phyloP scores from a whole-genome alignment of 1,139 yeast species.

The Nakaseomyces glabratus region DNA sequence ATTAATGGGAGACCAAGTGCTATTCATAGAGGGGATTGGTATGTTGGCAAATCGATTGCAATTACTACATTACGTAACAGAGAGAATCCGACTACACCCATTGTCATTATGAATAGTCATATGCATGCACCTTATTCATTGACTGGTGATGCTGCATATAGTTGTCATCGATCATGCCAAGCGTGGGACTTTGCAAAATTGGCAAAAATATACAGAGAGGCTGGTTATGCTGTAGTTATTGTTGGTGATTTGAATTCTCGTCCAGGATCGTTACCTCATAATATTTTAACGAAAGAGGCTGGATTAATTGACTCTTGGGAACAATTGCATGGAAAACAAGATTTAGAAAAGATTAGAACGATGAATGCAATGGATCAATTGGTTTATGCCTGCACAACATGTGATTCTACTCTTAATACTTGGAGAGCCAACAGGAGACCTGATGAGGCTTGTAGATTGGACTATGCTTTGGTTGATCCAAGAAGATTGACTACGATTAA shows the following conservation, averaged over 20 bases:
- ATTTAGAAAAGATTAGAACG: conserved; percentile 38
- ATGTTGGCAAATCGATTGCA: conserved; percentile 85
- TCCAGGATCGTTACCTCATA: conserved; percentile 79
- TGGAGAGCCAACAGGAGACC: conserved; percentile 62
- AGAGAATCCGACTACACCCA: conserved; percentile 39
- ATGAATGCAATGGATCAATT: conserved; percentile 65
- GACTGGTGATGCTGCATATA: conserved; percentile 79
- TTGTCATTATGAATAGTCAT: conserved; percentile 82
- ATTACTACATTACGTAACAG: conserved; percentile 58
- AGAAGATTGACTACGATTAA: conserved; percentile 42
- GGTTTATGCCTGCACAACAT: conserved; percentile 68
- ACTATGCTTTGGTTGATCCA: conserved; percentile 74
- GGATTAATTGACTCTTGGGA: conserved; percentile 81
- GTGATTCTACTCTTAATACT: conserved; percentile 78
- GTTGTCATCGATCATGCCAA: conserved; percentile 86
- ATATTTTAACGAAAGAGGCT: conserved; percentile 61
- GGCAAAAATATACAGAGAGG: conserved; percentile 50
- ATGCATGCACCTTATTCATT: conserved; percentile 94
- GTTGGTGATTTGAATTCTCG: conserved; percentile 90
- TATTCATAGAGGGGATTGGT: conserved; percentile 93
- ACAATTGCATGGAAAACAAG: conserved; percentile 42
- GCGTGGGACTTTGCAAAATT: conserved; percentile 89
- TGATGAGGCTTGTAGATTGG: conserved; percentile 80
- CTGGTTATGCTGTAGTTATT: conserved; percentile 78
- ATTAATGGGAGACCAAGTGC: conserved; percentile 93